Percentiles rank a stretch among this genome's conserved stretches.
Evolutionary conservation across 1,284 basidiomycete genomes (phyloP).

Genomic region (Laetiporus sulphureus): DNA sequence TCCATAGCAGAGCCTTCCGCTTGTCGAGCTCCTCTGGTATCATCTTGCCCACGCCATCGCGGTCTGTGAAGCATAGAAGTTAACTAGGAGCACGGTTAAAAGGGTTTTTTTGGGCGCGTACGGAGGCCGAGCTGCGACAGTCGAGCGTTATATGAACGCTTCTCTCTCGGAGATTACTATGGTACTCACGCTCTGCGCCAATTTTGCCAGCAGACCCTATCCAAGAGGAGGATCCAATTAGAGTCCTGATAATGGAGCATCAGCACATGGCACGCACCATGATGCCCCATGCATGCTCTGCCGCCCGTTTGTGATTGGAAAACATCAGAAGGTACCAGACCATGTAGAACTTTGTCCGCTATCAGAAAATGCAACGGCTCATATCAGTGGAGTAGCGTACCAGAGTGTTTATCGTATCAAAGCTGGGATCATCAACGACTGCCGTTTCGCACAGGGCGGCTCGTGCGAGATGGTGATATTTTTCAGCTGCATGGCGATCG

Average conservation of each 20-base stretch:
- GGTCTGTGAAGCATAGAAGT: conserved; percentile 39
- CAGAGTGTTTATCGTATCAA: conserved; percentile 58
- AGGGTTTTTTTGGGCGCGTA: conserved; percentile 25
- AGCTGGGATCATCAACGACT: conserved; percentile 57
- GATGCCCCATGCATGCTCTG: conserved; percentile 63
- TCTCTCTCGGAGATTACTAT: conserved; percentile 3
- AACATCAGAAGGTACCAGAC: conserved; percentile 65
- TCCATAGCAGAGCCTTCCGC: conserved; percentile 53
- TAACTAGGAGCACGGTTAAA: conserved; percentile 4
- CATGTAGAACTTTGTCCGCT: conserved; percentile 52
- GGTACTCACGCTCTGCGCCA: conserved; percentile 47
- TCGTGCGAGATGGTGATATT: conserved; percentile 53
- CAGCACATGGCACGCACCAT: conserved; percentile 45
- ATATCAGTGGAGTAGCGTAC: conserved; percentile 36
- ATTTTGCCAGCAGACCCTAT: conserved; percentile 25
- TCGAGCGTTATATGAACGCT: conserved; percentile 2
- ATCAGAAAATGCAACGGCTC: neutral
- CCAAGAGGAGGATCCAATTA: conserved; percentile 1
- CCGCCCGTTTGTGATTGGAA: conserved; percentile 58
- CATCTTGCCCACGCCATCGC: conserved; percentile 46
- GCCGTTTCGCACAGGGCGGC: conserved; percentile 55
- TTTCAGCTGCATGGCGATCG: conserved; percentile 45
- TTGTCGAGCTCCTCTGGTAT: conserved; percentile 46
- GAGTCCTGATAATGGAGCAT: conserved; percentile 11
- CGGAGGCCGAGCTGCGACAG: conserved; percentile 49